Evolutionary conservation across 352 stramenopile species (phyloP).

Genomic region (Peronosclerospora sorghi): DNA sequence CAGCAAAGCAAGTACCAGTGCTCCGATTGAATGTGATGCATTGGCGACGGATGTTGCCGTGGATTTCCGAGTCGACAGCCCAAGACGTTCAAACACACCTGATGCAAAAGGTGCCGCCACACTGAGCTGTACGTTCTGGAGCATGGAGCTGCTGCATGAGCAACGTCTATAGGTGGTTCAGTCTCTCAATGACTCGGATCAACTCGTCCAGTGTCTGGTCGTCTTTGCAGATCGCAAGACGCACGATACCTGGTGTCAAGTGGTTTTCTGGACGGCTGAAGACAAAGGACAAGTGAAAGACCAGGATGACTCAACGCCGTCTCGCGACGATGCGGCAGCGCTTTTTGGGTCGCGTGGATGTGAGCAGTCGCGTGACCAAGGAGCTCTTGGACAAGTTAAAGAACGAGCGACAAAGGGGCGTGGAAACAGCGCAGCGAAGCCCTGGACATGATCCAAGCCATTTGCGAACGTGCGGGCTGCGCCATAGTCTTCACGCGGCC

Average conservation of each 20-base stretch:
- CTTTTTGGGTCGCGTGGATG: too few relatives aligned
- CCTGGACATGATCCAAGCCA: too few relatives aligned
- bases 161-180: slow-evolving; percentile 20
- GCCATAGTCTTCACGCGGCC: too few relatives aligned
- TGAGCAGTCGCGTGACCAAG: too few relatives aligned
- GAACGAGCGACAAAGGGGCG: too few relatives aligned
- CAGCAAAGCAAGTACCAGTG: slow-evolving; percentile 42
- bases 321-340: too few relatives aligned
- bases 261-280: slow-evolving; percentile 80
- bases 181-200: slow-evolving; percentile 61
- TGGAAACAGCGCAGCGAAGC: too few relatives aligned
- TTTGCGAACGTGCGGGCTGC: too few relatives aligned
- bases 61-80: slow-evolving; percentile 48
- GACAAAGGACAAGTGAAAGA: too few relatives aligned
- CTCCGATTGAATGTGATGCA: slow-evolving; percentile 81
- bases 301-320: too few relatives aligned
- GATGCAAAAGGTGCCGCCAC: slow-evolving; percentile 9
- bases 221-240: slow-evolving; percentile 96
- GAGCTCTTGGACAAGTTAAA: too few relatives aligned
- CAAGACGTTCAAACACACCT: slow-evolving; percentile 42
- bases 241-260: slow-evolving; percentile 62
- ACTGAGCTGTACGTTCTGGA: slow-evolving; percentile 1
- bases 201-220: slow-evolving; percentile 88
- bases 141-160: too few relatives aligned
- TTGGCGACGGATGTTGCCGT: slow-evolving; percentile 78